phyloP scores from a whole-genome alignment of 306 rosid species.

The Prinsepia uniflora region DNA sequence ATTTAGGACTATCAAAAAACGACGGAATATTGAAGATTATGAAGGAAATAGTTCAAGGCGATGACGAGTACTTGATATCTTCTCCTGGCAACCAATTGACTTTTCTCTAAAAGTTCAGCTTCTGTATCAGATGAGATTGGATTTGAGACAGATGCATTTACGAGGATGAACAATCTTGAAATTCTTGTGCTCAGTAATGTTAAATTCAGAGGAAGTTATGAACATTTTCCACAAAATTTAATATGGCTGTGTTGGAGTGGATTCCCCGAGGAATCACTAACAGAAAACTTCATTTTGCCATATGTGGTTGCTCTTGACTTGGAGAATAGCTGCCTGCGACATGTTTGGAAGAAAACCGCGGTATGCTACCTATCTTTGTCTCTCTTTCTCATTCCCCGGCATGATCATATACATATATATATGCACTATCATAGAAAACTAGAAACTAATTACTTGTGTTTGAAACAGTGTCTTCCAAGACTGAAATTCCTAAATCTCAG shows the following conservation, averaged over 20 bases:
- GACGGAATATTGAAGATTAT: background rate
- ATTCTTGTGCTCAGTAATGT: constrained; percentile 1
- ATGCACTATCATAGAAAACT: background rate
- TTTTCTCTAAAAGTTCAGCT: background rate
- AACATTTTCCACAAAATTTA: constrained; percentile 3
- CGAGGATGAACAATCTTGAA: constrained; percentile 6
- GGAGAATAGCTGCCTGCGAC: background rate
- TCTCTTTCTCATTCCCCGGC: no score
- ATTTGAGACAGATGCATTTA: constrained; percentile 3
- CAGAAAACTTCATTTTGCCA: background rate
- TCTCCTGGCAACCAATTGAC: background rate
- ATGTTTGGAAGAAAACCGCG: background rate
- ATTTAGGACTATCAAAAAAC: background rate
- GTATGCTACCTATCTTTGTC: background rate
- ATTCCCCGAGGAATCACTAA: constrained; percentile 7
- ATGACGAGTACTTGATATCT: background rate
- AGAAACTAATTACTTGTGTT: background rate
- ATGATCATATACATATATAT: no score
- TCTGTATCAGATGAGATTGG: background rate
- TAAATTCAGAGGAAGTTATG: background rate
- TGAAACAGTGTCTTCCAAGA: background rate
- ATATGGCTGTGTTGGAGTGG: constrained; percentile 12
- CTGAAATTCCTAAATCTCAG: constrained; percentile 13
- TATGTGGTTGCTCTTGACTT: constrained; percentile 9
- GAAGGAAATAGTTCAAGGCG: background rate